Evolutionary conservation across 805 yeast species (phyloP).

Genomic region (Candida verbasci): DNA sequence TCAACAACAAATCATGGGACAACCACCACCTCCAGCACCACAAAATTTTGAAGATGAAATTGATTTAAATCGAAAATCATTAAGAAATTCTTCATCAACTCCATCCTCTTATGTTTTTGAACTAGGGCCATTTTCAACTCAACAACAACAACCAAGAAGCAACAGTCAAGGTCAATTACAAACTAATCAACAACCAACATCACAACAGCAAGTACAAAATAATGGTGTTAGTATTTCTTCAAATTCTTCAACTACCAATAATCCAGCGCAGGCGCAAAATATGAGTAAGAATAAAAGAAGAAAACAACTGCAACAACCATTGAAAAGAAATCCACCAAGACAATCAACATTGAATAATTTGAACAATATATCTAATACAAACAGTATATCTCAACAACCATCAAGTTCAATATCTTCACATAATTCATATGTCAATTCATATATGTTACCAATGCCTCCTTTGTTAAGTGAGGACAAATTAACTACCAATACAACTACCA

Average conservation of each 20-base stretch:
- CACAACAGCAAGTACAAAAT: too few relatives aligned
- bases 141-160: background rate
- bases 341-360: conserved; percentile 3
- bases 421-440: conserved; percentile 6
- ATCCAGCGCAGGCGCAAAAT: conserved; percentile 6
- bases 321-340: conserved; percentile 1
- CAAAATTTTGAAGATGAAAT: background rate
- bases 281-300: conserved; percentile 6
- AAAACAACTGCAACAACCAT: conserved; percentile 4
- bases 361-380: conserved; percentile 10
- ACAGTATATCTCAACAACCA: conserved; percentile 13
- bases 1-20: background rate
- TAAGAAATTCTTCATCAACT: background rate
- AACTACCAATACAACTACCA: background rate
- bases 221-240: conserved; percentile 2
- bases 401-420: conserved; percentile 14
- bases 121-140: conserved; percentile 2
- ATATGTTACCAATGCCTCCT: conserved; percentile 13
- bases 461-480: conserved; percentile 8
- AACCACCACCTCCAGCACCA: background rate
- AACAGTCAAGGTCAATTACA: background rate
- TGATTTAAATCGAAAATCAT: conserved; percentile 2
- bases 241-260: conserved; percentile 1
- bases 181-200: background rate
- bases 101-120: conserved; percentile 6